A percentile compares a stretch with the other conserved stretches of the same genome.
Evolutionary conservation across 2,329 filamentous ascomycete species (phyloP).

Genomic region (Elsinoe batatas): DNA sequence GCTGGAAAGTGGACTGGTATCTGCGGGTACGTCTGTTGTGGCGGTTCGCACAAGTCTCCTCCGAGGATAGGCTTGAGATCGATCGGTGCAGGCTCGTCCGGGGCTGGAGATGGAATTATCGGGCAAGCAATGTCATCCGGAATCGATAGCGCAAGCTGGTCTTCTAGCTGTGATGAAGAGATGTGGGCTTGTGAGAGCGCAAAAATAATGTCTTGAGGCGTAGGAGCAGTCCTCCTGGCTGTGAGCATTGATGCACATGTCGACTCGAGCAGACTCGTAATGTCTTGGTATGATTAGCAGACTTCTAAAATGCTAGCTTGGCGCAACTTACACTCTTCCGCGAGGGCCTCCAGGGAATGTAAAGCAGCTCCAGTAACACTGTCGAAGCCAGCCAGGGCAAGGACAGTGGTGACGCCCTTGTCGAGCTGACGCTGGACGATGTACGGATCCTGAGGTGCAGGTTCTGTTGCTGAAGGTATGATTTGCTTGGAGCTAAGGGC

Average conservation of each 20-base stretch:
- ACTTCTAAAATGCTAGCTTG: background rate
- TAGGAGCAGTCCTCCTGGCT: constrained; percentile 45
- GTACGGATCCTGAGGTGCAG: constrained; percentile 38
- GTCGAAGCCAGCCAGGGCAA: constrained; percentile 46
- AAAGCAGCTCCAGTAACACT: constrained; percentile 45
- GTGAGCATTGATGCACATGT: constrained; percentile 50
- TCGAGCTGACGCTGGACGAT: constrained; percentile 46
- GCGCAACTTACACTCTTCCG: constrained; percentile 47
- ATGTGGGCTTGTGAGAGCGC: constrained; percentile 35
- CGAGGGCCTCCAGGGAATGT: constrained; percentile 44
- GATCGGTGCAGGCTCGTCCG: constrained; percentile 31
- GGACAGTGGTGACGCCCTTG: constrained; percentile 44
- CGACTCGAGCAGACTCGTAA: constrained; percentile 44
- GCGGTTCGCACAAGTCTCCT: constrained; percentile 39
- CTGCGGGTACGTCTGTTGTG: constrained; percentile 40
- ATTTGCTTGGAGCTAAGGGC: constrained; percentile 17
- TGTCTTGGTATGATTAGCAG: constrained; percentile 31
- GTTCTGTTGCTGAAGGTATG: constrained; percentile 23
- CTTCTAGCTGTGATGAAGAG: constrained; percentile 29
- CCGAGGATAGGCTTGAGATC: constrained; percentile 42
- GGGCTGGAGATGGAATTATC: constrained; percentile 32
- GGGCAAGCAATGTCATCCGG: constrained; percentile 29
- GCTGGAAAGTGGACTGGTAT: constrained; percentile 52
- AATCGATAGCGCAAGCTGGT: constrained; percentile 31
- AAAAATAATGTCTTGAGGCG: constrained; percentile 50